Evolutionary conservation across 257 asterid genomes (phyloP).

Genomic region (Verbascum thapsus): DNA sequence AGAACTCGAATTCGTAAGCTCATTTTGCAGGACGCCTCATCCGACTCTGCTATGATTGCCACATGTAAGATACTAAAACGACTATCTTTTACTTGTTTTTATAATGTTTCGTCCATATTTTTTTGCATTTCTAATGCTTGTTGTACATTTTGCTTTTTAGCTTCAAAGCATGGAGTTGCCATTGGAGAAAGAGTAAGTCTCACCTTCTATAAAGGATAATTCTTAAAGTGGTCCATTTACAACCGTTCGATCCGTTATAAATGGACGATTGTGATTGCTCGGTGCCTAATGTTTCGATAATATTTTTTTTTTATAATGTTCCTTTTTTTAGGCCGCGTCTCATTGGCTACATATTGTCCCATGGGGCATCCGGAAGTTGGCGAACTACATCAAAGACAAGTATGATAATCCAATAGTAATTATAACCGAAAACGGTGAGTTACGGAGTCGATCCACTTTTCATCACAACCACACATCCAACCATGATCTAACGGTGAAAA

Average conservation of each 20-base stretch:
- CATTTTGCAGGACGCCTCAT: constrained; percentile 57
- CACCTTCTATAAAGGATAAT: constrained; percentile 4
- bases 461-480: too few species aligned
- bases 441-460: too few species aligned
- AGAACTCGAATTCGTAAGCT: constrained; percentile 53
- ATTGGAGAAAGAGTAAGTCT: constrained; percentile 78
- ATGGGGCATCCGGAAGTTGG: constrained; percentile 79
- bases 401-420: constrained; percentile 74
- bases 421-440: constrained; percentile 80
- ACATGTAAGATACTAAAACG: constrained; percentile 47
- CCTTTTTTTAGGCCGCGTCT: constrained; percentile 63
- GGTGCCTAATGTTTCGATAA: too few species aligned
- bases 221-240: too few species aligned
- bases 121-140: constrained; percentile 19
- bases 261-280: too few species aligned
- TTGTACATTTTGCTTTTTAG: constrained; percentile 34
- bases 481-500: not conserved
- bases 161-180: constrained; percentile 62
- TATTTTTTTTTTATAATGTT: not conserved
- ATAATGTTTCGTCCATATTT: not conserved
- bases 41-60: constrained; percentile 76
- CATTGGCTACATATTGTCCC: constrained; percentile 80
- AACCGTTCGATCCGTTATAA: too few species aligned
- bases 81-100: not conserved
- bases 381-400: constrained; percentile 60